phyloP scores from a whole-genome alignment of 306 rosid species.

The Vigna trinervia region DNA sequence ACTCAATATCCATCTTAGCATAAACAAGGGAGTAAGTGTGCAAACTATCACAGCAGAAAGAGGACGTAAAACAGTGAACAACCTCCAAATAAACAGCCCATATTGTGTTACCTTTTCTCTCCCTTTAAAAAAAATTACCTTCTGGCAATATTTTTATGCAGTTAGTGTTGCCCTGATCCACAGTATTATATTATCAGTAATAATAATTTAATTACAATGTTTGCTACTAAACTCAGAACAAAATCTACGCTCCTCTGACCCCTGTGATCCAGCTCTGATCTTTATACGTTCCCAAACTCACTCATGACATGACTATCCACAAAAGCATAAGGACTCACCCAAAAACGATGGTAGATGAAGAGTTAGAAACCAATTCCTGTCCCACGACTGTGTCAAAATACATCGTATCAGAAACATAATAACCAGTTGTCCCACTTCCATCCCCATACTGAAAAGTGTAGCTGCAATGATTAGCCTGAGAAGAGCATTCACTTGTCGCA shows the following conservation, averaged over 20 bases:
- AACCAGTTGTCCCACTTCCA: slow-evolving; percentile 95
- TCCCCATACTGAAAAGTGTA: slow-evolving; percentile 89
- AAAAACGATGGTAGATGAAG: slow-evolving; percentile 72
- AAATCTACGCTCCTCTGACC: slow-evolving; percentile 1
- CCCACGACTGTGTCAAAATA: slow-evolving; percentile 80
- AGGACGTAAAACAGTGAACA: slow-evolving; percentile 24
- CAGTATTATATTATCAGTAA: neutral
- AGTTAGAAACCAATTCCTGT: slow-evolving; percentile 64
- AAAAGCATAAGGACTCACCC: slow-evolving; percentile 72
- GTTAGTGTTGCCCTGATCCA: slow-evolving; percentile 12
- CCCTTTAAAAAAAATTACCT: slow-evolving; percentile 13
- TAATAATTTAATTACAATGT: neutral
- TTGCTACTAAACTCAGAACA: neutral
- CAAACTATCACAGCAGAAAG: slow-evolving; percentile 26
- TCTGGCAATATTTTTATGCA: too few relatives aligned
- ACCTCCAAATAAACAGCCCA: slow-evolving; percentile 14
- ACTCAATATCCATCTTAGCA: slow-evolving; percentile 24
- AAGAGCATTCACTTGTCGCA: slow-evolving; percentile 66
- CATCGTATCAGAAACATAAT: slow-evolving; percentile 78
- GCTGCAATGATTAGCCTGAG: slow-evolving; percentile 80
- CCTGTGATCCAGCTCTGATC: slow-evolving; percentile 27
- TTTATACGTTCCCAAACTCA: slow-evolving; percentile 34
- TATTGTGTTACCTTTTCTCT: neutral
- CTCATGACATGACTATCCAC: slow-evolving; percentile 1
- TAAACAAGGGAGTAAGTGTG: slow-evolving; percentile 17